These are phyloP conservation scores for Neurospora sublineolata DNA, from an alignment of 495 filamentous ascomycete species.

Conservation along the genomic window DNA sequence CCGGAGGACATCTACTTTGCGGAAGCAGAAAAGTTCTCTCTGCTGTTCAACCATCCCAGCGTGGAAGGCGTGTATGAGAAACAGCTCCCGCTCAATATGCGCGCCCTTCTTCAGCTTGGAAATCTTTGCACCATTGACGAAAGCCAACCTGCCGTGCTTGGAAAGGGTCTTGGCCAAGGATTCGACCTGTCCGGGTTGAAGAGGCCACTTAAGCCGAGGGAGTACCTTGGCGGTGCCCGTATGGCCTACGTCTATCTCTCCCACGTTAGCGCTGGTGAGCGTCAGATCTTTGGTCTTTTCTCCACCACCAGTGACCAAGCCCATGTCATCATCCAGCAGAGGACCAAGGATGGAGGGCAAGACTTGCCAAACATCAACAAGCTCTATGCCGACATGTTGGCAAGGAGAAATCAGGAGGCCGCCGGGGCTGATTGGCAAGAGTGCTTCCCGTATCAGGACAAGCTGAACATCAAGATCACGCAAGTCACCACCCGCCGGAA, in stretches of 20 bases:
- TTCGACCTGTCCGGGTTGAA: slow-evolving; percentile 77
- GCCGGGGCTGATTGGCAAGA: slow-evolving; percentile 60
- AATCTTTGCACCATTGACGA: slow-evolving; percentile 94
- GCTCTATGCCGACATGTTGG: slow-evolving; percentile 70
- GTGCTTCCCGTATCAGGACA: slow-evolving; percentile 78
- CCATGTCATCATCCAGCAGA: slow-evolving; percentile 75
- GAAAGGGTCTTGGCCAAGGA: slow-evolving; percentile 82
- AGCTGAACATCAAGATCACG: slow-evolving; percentile 69
- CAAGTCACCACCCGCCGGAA: slow-evolving; percentile 85
- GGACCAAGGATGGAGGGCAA: slow-evolving; percentile 57
- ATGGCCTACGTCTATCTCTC: slow-evolving; percentile 83
- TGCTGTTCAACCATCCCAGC: slow-evolving; percentile 81
- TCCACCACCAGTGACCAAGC: slow-evolving; percentile 73
- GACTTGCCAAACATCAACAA: slow-evolving; percentile 83
- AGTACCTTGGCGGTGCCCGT: slow-evolving; percentile 58
- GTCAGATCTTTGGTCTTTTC: slow-evolving; percentile 88
- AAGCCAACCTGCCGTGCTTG: slow-evolving; percentile 77
- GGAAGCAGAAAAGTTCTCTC: slow-evolving; percentile 67
- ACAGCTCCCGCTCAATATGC: slow-evolving; percentile 70
- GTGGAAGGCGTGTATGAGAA: slow-evolving; percentile 96
- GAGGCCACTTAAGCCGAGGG: slow-evolving; percentile 48
- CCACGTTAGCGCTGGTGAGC: slow-evolving; percentile 78
- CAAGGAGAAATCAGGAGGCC: slow-evolving; percentile 52
- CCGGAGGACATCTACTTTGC: slow-evolving; percentile 77
- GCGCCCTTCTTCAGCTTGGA: slow-evolving; percentile 79